A percentile compares a stretch with the other conserved stretches of the same genome.
phyloP scores from a whole-genome alignment of 176 grass and related monocot genomes.

The Ensete glaucum region DNA sequence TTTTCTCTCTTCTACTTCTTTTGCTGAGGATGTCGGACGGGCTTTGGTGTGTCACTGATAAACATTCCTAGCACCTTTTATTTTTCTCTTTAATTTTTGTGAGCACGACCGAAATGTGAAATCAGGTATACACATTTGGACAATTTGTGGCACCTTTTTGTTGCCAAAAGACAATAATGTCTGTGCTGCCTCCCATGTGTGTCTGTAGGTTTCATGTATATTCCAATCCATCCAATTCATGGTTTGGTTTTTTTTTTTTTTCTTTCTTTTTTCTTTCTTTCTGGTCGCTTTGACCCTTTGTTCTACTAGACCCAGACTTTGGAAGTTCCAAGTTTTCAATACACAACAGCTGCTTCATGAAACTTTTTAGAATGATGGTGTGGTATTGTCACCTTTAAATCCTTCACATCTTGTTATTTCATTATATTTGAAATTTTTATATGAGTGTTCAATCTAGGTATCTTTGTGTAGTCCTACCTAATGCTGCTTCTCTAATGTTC shows the following conservation, averaged over 20 bases:
- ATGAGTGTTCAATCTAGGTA: not conserved
- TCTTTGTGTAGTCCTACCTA: not conserved
- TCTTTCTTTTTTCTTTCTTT: too few relatives aligned
- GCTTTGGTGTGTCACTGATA: constrained; percentile 38
- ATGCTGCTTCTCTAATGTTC: not conserved
- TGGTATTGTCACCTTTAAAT: not conserved
- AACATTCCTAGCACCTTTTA: not conserved
- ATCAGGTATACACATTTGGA: not conserved
- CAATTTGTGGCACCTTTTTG: constrained; percentile 1
- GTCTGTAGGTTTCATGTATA: not conserved
- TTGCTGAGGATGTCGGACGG: constrained; percentile 39
- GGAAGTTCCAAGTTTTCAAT: not conserved
- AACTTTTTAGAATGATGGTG: not conserved
- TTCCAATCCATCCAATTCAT: not conserved
- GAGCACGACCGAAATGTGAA: not conserved
- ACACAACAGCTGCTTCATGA: not conserved
- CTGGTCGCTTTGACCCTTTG: not conserved
- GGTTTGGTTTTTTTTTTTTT: not conserved
- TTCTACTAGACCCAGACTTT: not conserved
- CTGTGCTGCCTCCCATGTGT: not conserved
- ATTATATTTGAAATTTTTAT: not conserved
- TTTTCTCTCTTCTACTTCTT: constrained; percentile 37
- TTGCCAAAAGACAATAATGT: not conserved
- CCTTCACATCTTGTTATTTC: not conserved
- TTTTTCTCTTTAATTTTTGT: not conserved